Evolutionary conservation across 345 rosid genomes (phyloP), one percentile per base, ranked within the genome.

Genomic region (Excoecaria cochinchinensis): DNA sequence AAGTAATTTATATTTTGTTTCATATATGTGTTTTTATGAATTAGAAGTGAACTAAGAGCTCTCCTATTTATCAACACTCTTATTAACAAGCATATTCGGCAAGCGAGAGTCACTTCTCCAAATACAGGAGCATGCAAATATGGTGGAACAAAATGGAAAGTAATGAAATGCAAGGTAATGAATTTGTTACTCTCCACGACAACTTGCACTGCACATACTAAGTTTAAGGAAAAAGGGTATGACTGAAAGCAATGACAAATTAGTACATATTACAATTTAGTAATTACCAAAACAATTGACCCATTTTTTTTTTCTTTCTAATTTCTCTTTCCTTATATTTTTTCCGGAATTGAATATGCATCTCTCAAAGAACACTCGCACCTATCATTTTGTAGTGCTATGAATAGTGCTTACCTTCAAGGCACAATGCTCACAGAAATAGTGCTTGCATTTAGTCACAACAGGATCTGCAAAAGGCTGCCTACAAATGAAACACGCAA

Each of bases 351-450:
- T 56, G 22, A 17, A 57, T 1, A 8, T n/a, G 25, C 21, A 12
- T 52, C 57, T 19, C 31, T 57, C 61, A 12, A 6, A 24, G 24
- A 2, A 67, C 19, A 17, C 51, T 44, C 6, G 11, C 31, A 67
- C 46, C 17, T 14, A 69, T n/a, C 51, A 22, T 10, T 19, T 14
- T 38, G 3, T 31, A 17, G 19, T 70, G 73, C 4, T 44, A 19
- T 22, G 12, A 14, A 8, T 14, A 24, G 16, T 38, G 57, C 58
- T 16, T 79, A 91, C 98, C 98, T 85, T 92, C 57, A 92, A 81
- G 79, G 98, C 96, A 71, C 97, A 94, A 81, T 94, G 98, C 90
- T 94, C 96, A 12, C 96, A 94, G 79, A 94, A 92, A 84, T 89
- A 90, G 70, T 94, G 97, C 79, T 87, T 89, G 91, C 97, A 94